Conservation (phyloP, 257 asterid genomes). For the Gynochthodes officinalis region DNA sequence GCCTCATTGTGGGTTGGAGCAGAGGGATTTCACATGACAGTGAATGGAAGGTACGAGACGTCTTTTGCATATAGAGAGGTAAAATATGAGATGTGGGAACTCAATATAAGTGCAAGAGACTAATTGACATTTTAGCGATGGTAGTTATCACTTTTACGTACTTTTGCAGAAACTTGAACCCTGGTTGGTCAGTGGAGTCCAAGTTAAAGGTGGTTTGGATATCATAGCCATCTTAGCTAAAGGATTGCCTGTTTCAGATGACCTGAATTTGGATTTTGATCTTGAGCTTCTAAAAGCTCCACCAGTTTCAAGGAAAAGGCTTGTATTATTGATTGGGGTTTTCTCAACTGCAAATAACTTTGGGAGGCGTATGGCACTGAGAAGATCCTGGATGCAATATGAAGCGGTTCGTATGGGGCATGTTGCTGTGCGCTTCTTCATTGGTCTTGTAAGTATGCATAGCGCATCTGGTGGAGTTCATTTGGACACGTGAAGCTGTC, state of each 20-base stretch:
- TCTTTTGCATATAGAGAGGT: conserved; percentile 82
- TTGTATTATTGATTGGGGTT: conserved; percentile 66
- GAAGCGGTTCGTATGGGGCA: conserved; percentile 68
- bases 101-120: not conserved
- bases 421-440: conserved; percentile 89
- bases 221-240: conserved; percentile 68
- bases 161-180: conserved; percentile 82
- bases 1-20: conserved; percentile 90
- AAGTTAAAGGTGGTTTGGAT: conserved; percentile 64
- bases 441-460: conserved; percentile 84
- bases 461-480: conserved; percentile 13
- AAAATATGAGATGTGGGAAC: conserved; percentile 9
- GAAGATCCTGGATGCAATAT: conserved; percentile 97
- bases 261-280: conserved; percentile 52
- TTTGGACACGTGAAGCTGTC: conserved; percentile 1
- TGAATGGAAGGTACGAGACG: conserved; percentile 94
- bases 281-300: conserved; percentile 65
- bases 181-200: conserved; percentile 72
- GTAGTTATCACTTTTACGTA: not conserved
- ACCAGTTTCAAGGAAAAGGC: conserved; percentile 44
- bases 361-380: conserved; percentile 89
- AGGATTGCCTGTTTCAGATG: conserved; percentile 77
- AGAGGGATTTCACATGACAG: conserved; percentile 92
- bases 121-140: not conserved
- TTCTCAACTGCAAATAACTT: conserved; percentile 93